Base-by-base conservation (phyloP, 129 eudicot genomes). In the Escallonia herrerae region DNA sequence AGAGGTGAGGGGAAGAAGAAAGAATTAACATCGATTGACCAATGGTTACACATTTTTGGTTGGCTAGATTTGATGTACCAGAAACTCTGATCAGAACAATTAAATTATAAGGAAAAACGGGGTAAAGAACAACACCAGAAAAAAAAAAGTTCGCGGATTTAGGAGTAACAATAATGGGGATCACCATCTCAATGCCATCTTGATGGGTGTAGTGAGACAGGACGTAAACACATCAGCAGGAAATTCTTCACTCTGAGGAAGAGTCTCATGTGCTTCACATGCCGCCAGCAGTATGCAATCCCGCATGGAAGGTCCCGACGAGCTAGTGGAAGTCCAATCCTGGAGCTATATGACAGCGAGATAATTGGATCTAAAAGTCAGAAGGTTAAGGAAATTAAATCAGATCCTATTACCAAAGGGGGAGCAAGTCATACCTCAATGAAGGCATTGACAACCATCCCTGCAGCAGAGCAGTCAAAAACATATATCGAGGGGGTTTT, bases 201-300 rank as follows among this genome's bases (percentile, higher is more conserved):
- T 90, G 70, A 94, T 94, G 15, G 99, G 99, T 15, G 99, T 94
- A 43, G 99, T 94, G 63, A 94, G 97, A 79, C 99, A 94, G 33
- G 99, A 94, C 15, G 99, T 94, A 63, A 94, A 94, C 41, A 94
- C 91, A 79, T 94, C 99, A 48, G 99, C 99, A 64, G 99, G 99
- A 75, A 86, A 94, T 59, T 94, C 97, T 13, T 79, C 90, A 89
- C 97, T 94, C 72, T 84, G 97, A 47, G 99, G 99, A 55, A 94
- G 90, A n/a, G 88, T 86, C 83, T 94, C 97, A 61, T 86, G 95
- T 56, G 99, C 97, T 77, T 89, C 99, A 82, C 99, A 89, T 70
- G 99, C 95, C 63, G 97, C 99, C 56, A 94, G 84, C 79, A 94
- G 70, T 68, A 94, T 89, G 64, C 96, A 89, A 76, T 94, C 99